phyloP scores from a whole-genome alignment of 228 moss, liverwort and hornwort species.

The Sphagnum fallax region DNA sequence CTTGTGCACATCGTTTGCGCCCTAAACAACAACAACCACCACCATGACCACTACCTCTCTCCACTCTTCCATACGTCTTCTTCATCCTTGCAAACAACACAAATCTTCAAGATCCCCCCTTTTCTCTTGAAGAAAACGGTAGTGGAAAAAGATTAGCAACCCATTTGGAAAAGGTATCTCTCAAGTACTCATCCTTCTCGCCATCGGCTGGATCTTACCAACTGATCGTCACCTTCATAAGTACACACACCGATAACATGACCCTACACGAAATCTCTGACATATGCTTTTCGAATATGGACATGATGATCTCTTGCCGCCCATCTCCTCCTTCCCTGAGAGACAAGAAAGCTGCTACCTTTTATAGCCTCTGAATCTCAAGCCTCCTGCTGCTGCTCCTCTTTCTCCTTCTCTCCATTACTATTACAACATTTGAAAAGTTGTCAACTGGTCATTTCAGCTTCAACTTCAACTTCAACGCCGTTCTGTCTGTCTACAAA shows the following conservation, averaged over 20 bases:
- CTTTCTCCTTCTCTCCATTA: too few species aligned
- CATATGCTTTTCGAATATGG: neutral
- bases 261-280: neutral
- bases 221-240: neutral
- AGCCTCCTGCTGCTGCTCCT: too few species aligned
- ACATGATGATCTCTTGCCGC: neutral
- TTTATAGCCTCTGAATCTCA: neutral
- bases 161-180: too few species aligned
- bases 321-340: neutral
- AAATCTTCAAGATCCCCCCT: neutral
- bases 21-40: conserved; percentile 9
- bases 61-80: conserved; percentile 23
- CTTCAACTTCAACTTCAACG: too few species aligned
- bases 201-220: neutral
- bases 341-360: neutral
- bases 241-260: neutral
- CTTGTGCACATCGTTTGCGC: conserved; percentile 18
- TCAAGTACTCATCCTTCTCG: too few species aligned
- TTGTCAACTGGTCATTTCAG: too few species aligned
- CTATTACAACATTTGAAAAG: too few species aligned
- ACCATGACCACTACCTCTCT: conserved; percentile 5
- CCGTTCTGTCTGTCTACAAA: neutral
- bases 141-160: too few species aligned
- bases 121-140: too few species aligned
- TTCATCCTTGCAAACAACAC: conserved; percentile 17